Evolutionary conservation across 139 green algal genomes (phyloP).

Genomic region (Diplosphaera chodatii): DNA sequence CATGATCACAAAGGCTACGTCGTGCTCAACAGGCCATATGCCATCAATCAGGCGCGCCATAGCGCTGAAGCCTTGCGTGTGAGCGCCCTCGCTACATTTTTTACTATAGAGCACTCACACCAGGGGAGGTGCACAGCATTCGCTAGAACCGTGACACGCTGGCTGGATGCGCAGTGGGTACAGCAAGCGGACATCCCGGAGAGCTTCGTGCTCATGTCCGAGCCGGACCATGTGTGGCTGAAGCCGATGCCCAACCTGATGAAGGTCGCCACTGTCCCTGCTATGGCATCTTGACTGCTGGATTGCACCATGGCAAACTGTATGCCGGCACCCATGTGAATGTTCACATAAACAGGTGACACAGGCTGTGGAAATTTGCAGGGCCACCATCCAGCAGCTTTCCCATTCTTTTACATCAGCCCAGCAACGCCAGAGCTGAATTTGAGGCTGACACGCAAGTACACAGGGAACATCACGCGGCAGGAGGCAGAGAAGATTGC

Average conservation of each 20-base stretch:
- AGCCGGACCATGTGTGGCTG: constrained; percentile 95
- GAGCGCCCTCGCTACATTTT: too few species aligned
- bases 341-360: too few species aligned
- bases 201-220: constrained; percentile 92
- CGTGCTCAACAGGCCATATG: constrained; percentile 91
- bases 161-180: constrained; percentile 92
- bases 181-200: constrained; percentile 70
- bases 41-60: constrained; percentile 58
- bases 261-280: constrained; percentile 12
- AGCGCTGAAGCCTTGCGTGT: too few species aligned
- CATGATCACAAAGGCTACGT: constrained; percentile 73
- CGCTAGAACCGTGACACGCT: too few species aligned
- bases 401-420: constrained; percentile 99
- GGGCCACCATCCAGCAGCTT: constrained; percentile 53
- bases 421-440: constrained; percentile 39
- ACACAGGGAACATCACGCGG: constrained; percentile 37
- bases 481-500: constrained; percentile 66
- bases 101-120: too few species aligned
- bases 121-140: too few species aligned
- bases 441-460: constrained; percentile 40
- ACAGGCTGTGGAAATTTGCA: background rate
- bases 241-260: constrained; percentile 93
- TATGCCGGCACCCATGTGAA: too few species aligned
- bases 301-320: too few species aligned
- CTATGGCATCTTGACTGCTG: too few species aligned